Conservation (phyloP, 768 basidiomycete species). For the Suillus luteus region DNA sequence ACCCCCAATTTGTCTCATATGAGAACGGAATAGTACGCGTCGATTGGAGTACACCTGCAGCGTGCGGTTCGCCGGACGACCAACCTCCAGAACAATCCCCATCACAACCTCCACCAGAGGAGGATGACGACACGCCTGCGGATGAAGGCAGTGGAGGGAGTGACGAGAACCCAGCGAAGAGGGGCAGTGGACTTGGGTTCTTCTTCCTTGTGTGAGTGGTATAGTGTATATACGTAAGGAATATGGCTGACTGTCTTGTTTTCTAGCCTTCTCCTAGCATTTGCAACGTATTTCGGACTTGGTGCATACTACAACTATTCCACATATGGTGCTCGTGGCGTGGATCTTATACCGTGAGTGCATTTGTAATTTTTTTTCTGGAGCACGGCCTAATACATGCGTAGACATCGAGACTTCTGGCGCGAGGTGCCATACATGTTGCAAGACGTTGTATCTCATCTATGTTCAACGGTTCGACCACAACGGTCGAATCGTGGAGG, state of each 20-base stretch:
- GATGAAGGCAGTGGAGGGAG: constrained; percentile 20
- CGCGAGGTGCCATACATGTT: constrained; percentile 86
- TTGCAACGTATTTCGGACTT: constrained; percentile 69
- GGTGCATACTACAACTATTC: constrained; percentile 90
- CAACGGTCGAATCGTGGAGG: constrained; percentile 67
- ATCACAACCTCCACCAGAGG: constrained; percentile 30
- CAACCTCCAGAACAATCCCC: constrained; percentile 25
- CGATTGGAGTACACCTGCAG: constrained; percentile 64
- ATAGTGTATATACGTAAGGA: neutral
- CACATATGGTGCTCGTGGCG: constrained; percentile 81
- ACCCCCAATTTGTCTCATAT: constrained; percentile 52
- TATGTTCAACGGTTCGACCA: constrained; percentile 73
- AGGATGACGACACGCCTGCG: constrained; percentile 26
- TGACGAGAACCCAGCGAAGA: constrained; percentile 36
- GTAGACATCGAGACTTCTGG: constrained; percentile 89
- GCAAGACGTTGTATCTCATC: constrained; percentile 72
- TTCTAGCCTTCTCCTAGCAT: constrained; percentile 60
- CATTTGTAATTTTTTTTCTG: constrained; percentile 10
- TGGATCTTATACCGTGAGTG: constrained; percentile 82
- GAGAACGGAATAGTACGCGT: constrained; percentile 54
- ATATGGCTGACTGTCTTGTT: constrained; percentile 9
- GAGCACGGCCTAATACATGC: constrained; percentile 10
- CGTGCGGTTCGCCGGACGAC: constrained; percentile 44
- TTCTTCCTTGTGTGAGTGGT: constrained; percentile 79
- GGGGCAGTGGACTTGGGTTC: constrained; percentile 80